A percentile compares a stretch with the other conserved stretches of the same genome.
Conservation (phyloP, 345 rosid genomes). For the Citrus sp. region DNA sequence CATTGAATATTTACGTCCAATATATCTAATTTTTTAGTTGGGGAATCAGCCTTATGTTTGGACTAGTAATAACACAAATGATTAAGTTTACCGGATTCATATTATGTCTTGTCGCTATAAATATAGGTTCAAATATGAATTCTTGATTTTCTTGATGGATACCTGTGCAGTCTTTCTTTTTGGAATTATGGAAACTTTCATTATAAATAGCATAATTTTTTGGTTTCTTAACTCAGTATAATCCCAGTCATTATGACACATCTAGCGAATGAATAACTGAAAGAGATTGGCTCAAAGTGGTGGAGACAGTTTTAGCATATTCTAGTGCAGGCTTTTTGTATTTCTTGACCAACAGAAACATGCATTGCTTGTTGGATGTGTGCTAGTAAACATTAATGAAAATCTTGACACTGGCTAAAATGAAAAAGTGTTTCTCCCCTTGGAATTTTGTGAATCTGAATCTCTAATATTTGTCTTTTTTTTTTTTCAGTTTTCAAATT, state of each 20-base stretch:
- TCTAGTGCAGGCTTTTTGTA: not conserved
- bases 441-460: constrained; percentile 2
- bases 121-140: not conserved
- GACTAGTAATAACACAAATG: not conserved
- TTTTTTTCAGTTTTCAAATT: constrained; percentile 71
- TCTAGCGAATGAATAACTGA: not conserved
- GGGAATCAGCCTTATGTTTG: not conserved
- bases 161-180: not conserved
- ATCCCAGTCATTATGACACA: not conserved
- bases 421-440: not conserved
- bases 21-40: not conserved
- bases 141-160: not conserved
- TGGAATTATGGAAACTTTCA: not conserved
- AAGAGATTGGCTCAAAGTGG: not conserved
- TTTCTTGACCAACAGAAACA: not conserved
- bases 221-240: not conserved
- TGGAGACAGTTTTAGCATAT: not conserved
- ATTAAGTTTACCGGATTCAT: not conserved
- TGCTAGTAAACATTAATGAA: not conserved
- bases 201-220: not conserved
- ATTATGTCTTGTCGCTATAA: not conserved
- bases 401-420: not conserved
- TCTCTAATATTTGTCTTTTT: constrained; percentile 10
- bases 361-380: not conserved
- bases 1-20: not conserved